Conservation (phyloP, 768 basidiomycete species). For the Boletales sp. region DNA sequence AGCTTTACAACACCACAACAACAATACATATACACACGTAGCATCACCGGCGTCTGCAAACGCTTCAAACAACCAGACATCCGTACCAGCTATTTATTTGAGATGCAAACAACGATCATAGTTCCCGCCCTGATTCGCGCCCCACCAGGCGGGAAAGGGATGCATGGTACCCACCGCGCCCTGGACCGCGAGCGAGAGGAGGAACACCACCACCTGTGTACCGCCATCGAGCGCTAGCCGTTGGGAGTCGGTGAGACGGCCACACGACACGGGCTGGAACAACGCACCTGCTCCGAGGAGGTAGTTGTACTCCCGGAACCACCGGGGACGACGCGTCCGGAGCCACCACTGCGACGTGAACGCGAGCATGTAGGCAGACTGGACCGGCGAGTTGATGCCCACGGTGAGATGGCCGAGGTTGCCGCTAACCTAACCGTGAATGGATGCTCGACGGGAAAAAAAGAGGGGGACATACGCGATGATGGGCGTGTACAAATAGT, state of each 20-base stretch:
- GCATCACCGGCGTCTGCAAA: too few species aligned
- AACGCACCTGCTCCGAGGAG: slow-evolving; percentile 39
- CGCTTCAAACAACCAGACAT: too few species aligned
- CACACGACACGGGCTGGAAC: not conserved
- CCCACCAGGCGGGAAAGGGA: slow-evolving; percentile 56
- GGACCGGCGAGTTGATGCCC: slow-evolving; percentile 28
- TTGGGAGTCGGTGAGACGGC: not conserved
- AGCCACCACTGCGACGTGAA: slow-evolving; percentile 38
- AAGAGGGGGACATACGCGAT: slow-evolving; percentile 21
- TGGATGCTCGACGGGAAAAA: not conserved
- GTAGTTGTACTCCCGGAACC: slow-evolving; percentile 39
- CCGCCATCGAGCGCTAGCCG: slow-evolving; percentile 35
- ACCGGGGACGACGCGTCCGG: slow-evolving; percentile 33
- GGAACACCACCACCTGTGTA: slow-evolving; percentile 52
- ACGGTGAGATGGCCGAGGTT: slow-evolving; percentile 16
- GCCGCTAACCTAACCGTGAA: not conserved
- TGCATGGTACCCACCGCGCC: slow-evolving; percentile 48
- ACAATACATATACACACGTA: too few species aligned
- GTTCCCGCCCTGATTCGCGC: slow-evolving; percentile 50
- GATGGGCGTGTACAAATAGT: slow-evolving; percentile 30
- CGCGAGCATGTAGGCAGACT: slow-evolving; percentile 19
- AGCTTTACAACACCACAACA: too few species aligned
- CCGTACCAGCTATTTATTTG: not conserved
- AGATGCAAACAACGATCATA: slow-evolving; percentile 23
- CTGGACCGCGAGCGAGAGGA: slow-evolving; percentile 47